phyloP scores from a whole-genome alignment of 169 alveolate species.

The Plasmodium reichenowi region DNA sequence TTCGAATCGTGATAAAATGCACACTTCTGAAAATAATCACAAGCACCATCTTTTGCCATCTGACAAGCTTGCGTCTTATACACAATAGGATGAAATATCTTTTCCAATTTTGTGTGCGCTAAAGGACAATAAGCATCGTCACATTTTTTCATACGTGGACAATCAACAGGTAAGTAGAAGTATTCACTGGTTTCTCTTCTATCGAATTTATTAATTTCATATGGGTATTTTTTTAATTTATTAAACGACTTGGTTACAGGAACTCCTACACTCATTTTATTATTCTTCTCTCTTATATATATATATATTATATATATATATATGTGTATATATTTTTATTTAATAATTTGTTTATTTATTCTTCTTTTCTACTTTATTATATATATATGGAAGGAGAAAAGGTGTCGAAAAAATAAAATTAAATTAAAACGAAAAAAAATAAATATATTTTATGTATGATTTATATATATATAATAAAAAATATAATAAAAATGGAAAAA shows the following conservation, averaged over 20 bases:
- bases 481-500: too few relatives aligned
- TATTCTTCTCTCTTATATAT: background rate
- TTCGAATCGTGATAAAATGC: constrained; percentile 81
- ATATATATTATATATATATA: too few relatives aligned
- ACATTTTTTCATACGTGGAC: constrained; percentile 86
- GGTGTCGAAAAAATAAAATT: background rate
- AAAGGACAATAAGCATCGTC: constrained; percentile 87
- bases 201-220: constrained; percentile 79
- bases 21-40: constrained; percentile 82
- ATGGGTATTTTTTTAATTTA: constrained; percentile 78
- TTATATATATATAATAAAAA: too few relatives aligned
- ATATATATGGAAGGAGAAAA: background rate
- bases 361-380: background rate
- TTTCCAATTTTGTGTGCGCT: constrained; percentile 88
- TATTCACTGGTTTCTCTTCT: constrained; percentile 85
- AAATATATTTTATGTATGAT: too few relatives aligned
- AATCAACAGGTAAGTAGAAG: constrained; percentile 89
- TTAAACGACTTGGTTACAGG: constrained; percentile 81
- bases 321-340: too few relatives aligned
- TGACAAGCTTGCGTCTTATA: constrained; percentile 87
- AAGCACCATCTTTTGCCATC: constrained; percentile 79
- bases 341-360: background rate
- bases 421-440: too few relatives aligned
- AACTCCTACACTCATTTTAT: constrained; percentile 74
- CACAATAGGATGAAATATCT: constrained; percentile 89